These are phyloP conservation scores for Rehmannia glutinosa DNA, from an alignment of 257 asterid species.

Conservation along the genomic window DNA sequence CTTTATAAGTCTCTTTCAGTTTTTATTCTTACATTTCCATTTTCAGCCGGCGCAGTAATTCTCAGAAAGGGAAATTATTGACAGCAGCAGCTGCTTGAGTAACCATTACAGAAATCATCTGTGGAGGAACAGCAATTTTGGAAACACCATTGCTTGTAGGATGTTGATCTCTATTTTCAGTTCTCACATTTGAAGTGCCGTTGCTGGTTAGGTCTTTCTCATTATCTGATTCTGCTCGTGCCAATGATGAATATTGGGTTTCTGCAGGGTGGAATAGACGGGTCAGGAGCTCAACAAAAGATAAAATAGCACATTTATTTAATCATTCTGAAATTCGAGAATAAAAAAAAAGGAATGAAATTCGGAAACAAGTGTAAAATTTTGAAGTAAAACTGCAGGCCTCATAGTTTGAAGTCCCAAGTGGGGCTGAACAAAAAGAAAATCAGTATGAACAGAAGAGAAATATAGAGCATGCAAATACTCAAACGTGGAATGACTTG, in stretches of 20 bases:
- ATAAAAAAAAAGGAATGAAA: neutral
- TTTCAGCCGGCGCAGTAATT: slow-evolving; percentile 31
- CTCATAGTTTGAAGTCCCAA: neutral
- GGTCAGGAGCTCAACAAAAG: slow-evolving; percentile 12
- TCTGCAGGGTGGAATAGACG: slow-evolving; percentile 33
- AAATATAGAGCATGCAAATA: neutral
- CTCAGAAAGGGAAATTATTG: slow-evolving; percentile 19
- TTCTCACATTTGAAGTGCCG: slow-evolving; percentile 26
- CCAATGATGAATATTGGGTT: slow-evolving; percentile 51
- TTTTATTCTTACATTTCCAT: slow-evolving; percentile 43
- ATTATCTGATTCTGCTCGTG: slow-evolving; percentile 33
- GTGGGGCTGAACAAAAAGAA: neutral
- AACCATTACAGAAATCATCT: slow-evolving; percentile 29
- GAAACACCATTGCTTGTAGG: slow-evolving; percentile 43
- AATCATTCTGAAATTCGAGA: neutral
- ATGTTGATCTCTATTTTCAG: slow-evolving; percentile 36
- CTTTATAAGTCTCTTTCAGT: slow-evolving; percentile 24
- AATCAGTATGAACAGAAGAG: neutral
- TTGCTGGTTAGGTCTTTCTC: slow-evolving; percentile 31
- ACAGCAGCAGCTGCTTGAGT: slow-evolving; percentile 23
- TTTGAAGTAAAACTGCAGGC: neutral
- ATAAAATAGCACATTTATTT: neutral
- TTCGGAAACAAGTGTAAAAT: neutral
- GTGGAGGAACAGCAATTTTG: slow-evolving; percentile 23
- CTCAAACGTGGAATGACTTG: neutral